Evolutionary conservation across 2,329 filamentous ascomycete genomes (phyloP), one percentile per base, ranked within the genome.

Genomic region (Claviceps africana): DNA sequence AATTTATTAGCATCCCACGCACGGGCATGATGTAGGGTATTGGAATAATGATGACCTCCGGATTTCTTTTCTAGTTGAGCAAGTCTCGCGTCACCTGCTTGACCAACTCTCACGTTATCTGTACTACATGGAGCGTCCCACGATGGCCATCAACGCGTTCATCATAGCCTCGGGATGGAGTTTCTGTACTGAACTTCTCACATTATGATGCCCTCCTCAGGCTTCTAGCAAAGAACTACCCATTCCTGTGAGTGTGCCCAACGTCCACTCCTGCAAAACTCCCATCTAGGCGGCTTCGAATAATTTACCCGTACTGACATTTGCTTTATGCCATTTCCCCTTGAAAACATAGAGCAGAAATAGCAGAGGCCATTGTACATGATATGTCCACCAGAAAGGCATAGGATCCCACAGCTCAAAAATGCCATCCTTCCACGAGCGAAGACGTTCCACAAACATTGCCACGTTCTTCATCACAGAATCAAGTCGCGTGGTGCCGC

Each of bases 291-390:
- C 11, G 13, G 58, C 58, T 42, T 59, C 48, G 47, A 68, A 69
- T 1, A 61, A 58, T 54, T 68, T 68, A 11, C 65, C 65, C 0
- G 83, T 86, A 59, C 81, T 84, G 3, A 86, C 79, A 64, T 87
- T 86, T 39, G 84, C 63, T 55, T 81, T 70, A 55, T 76, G 82
- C 83, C 83, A 87, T 53, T 67, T 70, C 1, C 77, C 72, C 4
- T 61, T 59, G 62, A 62, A 52, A 76, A 67, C 48, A 66, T 70
- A 52, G 59, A 55, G 61, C 6, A 72, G 47, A 58, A 86, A 82
- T 54, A 66, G 68, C 22, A 67, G 52, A 0, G 78, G 78, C 70
- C 74, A 78, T 57, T 77, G 79, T 3, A 79, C 64, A 56, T 80
- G 76, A 54, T 77, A 77, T 49, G 81, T 63, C 68, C 74, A 74